Base-by-base conservation (phyloP, 2,329 filamentous ascomycete genomes). In the Trichoderma arundinaceum region DNA sequence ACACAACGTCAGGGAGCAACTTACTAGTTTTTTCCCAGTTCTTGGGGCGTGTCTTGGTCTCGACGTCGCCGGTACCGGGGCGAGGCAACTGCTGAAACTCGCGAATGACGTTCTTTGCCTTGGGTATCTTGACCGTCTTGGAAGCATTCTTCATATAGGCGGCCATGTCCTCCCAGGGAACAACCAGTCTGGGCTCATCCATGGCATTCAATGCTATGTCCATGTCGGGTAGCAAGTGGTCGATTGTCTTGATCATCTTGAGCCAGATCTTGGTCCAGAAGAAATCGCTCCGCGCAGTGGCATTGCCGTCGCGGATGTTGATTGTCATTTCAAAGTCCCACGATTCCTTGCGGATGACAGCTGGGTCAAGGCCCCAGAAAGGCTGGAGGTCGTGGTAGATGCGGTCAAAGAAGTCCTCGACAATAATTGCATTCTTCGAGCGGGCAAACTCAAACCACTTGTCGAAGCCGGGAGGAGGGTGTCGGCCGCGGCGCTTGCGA, bases 201-300 rank as follows among this genome's bases (percentile, higher is more conserved):
- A 90, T 86, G 38, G 84, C 80, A 68, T 90, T 91, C 66, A 90
- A 80, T 0, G 88, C 83, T 66, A 90, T 81, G 67, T 90, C 88
- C 84, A 91, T 87, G 70, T 91, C 88, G 1, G 88, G 88, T 15
- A 90, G 77, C 62, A 85, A 67, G 44, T 83, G 76, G 68, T 84
- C 80, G n/a, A 88, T 80, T 0, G 81, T 80, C 65, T 81, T 77
- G 70, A 86, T 78, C 77, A 87, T 77, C 57, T 83, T 75, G 38
- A 84, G 74, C 85, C 85, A 86, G 66, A 87, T 83, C 70, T 81
- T 75, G 3, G 82, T 86, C 84, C 82, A 88, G 71, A 84, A 86
- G 83, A 82, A 88, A 68, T 84, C 82, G 72, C 80, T 86, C 22
- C 73, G 75, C 1, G 84, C 78, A 8, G 77, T 81, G 6, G 85